A percentile compares a stretch with the other conserved stretches of the same genome.
These are phyloP conservation scores for Cryphonectria carpinicola DNA, from an alignment of 2,329 filamentous ascomycete genomes.

Conservation along the genomic window DNA sequence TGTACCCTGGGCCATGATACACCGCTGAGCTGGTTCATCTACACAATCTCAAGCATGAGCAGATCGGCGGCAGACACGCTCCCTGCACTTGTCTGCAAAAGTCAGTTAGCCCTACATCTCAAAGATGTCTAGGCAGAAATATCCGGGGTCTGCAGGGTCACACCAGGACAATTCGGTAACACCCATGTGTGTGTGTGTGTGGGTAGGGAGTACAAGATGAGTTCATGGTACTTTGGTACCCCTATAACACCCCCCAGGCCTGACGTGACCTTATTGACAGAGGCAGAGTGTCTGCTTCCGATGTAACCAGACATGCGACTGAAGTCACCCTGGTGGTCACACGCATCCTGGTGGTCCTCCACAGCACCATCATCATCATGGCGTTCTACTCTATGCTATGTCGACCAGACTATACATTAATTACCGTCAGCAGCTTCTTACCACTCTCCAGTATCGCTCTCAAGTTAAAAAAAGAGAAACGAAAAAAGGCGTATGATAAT, in stretches of 20 bases:
- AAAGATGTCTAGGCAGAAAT: not conserved
- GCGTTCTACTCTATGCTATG: conserved; percentile 2
- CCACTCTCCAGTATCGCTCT: conserved; percentile 7
- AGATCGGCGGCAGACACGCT: not conserved
- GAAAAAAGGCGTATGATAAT: conserved; percentile 20
- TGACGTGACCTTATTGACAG: conserved; percentile 3
- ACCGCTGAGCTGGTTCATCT: not conserved
- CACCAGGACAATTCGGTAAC: not conserved
- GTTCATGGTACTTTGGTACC: conserved; percentile 19
- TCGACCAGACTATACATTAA: conserved; percentile 5
- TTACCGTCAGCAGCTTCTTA: conserved; percentile 19
- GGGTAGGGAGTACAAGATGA: conserved; percentile 3
- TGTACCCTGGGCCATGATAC: not conserved
- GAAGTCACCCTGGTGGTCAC: conserved; percentile 14
- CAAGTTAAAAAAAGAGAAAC: conserved; percentile 9
- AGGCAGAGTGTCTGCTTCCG: conserved; percentile 11
- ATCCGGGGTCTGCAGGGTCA: not conserved
- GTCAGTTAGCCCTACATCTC: not conserved
- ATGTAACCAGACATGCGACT: conserved; percentile 24
- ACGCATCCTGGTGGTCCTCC: conserved; percentile 5
- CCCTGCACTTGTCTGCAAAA: not conserved
- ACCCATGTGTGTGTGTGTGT: not conserved
- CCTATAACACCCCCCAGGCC: conserved; percentile 1
- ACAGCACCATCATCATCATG: conserved; percentile 17
- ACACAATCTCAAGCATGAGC: not conserved